Conservation (phyloP, 805 yeast genomes). For the Yamadazyma paraphyllophila region DNA sequence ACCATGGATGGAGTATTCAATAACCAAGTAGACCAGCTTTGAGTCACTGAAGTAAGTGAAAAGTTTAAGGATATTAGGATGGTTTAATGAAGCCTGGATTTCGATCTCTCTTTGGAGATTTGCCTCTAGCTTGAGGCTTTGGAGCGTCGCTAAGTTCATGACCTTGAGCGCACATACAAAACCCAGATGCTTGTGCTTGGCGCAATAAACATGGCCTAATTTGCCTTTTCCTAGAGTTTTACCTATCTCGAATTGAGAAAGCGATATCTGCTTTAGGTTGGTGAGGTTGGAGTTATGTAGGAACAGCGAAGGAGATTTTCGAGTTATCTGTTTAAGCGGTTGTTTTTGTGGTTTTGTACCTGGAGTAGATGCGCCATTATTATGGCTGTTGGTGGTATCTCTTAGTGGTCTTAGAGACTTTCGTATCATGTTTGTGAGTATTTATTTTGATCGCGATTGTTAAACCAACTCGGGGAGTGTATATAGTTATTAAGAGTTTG, state of each 20-base stretch:
- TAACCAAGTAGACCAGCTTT: constrained; percentile 72
- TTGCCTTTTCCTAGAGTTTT: constrained; percentile 88
- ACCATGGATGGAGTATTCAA: constrained; percentile 84
- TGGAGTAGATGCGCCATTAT: neutral
- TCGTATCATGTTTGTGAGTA: constrained; percentile 5
- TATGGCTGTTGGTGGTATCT: constrained; percentile 8
- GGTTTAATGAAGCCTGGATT: constrained; percentile 76
- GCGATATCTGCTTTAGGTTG: constrained; percentile 16
- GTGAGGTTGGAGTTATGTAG: constrained; percentile 10
- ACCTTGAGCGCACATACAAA: constrained; percentile 87
- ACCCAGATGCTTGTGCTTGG: constrained; percentile 68
- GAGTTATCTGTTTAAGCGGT: neutral
- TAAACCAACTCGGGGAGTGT: neutral
- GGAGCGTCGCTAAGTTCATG: constrained; percentile 80
- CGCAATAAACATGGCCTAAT: constrained; percentile 91
- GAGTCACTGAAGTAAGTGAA: constrained; percentile 85
- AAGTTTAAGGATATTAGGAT: constrained; percentile 75
- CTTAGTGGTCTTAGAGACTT: constrained; percentile 4
- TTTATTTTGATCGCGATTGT: neutral
- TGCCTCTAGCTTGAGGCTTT: constrained; percentile 71
- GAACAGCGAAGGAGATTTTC: constrained; percentile 1
- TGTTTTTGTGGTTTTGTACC: neutral
- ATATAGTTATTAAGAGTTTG: neutral
- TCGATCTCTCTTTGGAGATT: constrained; percentile 91
- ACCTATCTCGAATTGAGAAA: constrained; percentile 82